Evolutionary conservation across 352 stramenopile species (phyloP).

Genomic region (Bremia lactucae): DNA sequence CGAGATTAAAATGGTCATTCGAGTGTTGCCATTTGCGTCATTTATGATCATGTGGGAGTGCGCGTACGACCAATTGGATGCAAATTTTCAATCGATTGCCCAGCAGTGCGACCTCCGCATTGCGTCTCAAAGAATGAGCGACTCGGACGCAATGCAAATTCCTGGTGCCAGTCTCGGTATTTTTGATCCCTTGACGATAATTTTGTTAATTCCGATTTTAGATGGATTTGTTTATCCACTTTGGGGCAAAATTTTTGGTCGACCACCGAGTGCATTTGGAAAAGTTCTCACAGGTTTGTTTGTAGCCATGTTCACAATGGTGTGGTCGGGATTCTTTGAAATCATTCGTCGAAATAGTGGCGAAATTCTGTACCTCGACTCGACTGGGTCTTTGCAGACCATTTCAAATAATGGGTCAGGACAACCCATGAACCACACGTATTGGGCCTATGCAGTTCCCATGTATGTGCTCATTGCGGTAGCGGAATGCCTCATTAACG

Average conservation of each 20-base stretch:
- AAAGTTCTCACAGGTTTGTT: constrained; percentile 72
- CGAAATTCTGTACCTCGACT: constrained; percentile 27
- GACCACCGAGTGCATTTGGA: constrained; percentile 57
- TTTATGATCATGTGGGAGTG: constrained; percentile 87
- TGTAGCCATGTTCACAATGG: constrained; percentile 70
- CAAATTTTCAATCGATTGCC: constrained; percentile 82
- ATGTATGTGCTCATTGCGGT: constrained; percentile 78
- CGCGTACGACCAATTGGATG: constrained; percentile 78
- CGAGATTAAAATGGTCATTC: constrained; percentile 80
- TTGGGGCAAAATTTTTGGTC: constrained; percentile 41
- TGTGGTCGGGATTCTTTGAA: constrained; percentile 80
- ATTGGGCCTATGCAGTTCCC: constrained; percentile 67
- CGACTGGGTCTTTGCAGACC: constrained; percentile 9
- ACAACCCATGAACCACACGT: constrained; percentile 76
- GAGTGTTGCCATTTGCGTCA: constrained; percentile 75
- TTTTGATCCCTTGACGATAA: constrained; percentile 81
- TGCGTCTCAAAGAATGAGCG: constrained; percentile 17
- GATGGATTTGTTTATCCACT: constrained; percentile 67
- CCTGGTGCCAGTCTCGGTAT: constrained; percentile 71
- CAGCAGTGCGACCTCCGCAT: constrained; percentile 76
- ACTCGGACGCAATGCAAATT: constrained; percentile 38
- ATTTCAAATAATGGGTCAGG: constrained; percentile 47
- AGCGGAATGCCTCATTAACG: constrained; percentile 84
- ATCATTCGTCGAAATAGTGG: constrained; percentile 48
- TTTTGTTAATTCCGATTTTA: constrained; percentile 64